Evolutionary conservation across 1,284 basidiomycete genomes (phyloP).

Genomic region (Irpex sp.): DNA sequence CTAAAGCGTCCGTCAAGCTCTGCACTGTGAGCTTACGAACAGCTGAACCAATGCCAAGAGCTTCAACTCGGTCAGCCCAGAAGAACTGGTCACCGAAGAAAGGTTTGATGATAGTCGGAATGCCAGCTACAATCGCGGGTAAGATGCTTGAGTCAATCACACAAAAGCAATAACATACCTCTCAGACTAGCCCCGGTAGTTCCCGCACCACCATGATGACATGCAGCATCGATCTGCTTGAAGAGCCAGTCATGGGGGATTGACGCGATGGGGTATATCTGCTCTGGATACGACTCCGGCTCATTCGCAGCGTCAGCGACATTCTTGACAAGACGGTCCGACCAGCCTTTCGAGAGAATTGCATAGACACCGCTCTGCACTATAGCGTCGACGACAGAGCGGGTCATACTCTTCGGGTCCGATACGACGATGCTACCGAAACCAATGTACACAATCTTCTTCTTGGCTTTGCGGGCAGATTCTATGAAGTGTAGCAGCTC

Average conservation of each 20-base stretch:
- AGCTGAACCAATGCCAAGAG: conserved; percentile 84
- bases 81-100: conserved; percentile 99
- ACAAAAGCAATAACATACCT: conserved; percentile 43
- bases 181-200: conserved; percentile 92
- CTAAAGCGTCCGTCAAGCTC: conserved; percentile 73
- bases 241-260: conserved; percentile 99
- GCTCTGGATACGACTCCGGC: conserved; percentile 68
- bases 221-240: conserved; percentile 89
- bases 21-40: conserved; percentile 85
- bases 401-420: conserved; percentile 90
- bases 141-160: not conserved
- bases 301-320: conserved; percentile 50
- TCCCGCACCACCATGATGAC: conserved; percentile 96
- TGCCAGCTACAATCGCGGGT: conserved; percentile 61
- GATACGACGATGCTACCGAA: conserved; percentile 99
- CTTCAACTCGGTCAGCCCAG: conserved; percentile 94
- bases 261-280: conserved; percentile 83
- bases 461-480: conserved; percentile 63
- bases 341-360: conserved; percentile 97
- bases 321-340: conserved; percentile 79
- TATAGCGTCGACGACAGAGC: conserved; percentile 87
- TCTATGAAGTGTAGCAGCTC: conserved; percentile 84
- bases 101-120: conserved; percentile 94
- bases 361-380: conserved; percentile 82
- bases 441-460: conserved; percentile 97